phyloP scores from a whole-genome alignment of 306 rosid genomes.

The Mimosa bimucronata region DNA sequence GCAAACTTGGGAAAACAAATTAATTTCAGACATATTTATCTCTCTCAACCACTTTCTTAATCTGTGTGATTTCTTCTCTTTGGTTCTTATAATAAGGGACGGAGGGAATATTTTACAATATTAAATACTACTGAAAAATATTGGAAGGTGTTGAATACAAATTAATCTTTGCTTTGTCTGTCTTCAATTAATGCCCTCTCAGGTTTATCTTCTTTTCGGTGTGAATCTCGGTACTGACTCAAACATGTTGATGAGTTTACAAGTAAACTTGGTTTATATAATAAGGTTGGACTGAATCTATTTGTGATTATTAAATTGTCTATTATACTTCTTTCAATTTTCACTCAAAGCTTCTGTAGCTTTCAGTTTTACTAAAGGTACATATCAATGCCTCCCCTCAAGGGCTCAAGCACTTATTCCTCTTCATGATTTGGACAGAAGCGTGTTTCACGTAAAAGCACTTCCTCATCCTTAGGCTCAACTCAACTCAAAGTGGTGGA shows the following conservation, averaged over 20 bases:
- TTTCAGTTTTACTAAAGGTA: neutral
- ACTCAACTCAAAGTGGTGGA: slow-evolving; percentile 9
- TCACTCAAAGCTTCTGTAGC: neutral
- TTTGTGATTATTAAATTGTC: neutral
- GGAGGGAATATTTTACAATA: no score
- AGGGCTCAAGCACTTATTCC: neutral
- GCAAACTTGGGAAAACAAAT: no score
- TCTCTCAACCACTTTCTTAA: no score
- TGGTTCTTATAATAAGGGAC: no score
- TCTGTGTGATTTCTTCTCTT: no score
- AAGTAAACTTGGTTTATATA: neutral
- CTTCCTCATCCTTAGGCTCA: neutral
- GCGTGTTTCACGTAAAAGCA: neutral
- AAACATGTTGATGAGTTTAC: neutral
- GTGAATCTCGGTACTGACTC: neutral
- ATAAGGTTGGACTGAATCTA: neutral
- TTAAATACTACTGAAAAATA: no score
- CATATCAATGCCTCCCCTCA: neutral
- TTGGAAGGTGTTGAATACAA: no score
- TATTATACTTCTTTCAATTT: neutral
- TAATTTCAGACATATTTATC: no score
- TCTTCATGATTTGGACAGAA: slow-evolving; percentile 1
- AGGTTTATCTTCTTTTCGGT: neutral
- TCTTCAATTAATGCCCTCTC: neutral
- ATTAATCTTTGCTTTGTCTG: neutral